Conservation (phyloP, 805 yeast genomes). For the Jamesozyma hellenica region DNA sequence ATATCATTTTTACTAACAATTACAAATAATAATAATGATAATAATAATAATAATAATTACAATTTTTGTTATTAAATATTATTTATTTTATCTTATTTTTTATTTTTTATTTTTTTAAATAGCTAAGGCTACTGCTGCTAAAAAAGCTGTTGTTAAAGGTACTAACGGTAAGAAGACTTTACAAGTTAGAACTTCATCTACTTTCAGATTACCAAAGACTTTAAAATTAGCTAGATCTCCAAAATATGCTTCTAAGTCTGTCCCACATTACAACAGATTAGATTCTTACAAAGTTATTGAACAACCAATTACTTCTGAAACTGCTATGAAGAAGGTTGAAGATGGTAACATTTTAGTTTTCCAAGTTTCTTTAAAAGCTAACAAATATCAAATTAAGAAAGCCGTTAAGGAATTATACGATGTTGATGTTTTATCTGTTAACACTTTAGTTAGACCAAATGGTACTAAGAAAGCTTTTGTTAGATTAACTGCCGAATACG, state of each 20-base stretch:
- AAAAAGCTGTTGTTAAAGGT: constrained; percentile 98
- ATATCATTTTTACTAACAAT: neutral
- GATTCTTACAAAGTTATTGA: constrained; percentile 92
- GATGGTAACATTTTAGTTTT: constrained; percentile 98
- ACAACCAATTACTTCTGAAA: constrained; percentile 94
- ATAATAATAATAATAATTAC: too few relatives aligned
- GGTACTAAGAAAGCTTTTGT: constrained; percentile 99
- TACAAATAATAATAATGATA: too few relatives aligned
- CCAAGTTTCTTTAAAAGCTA: constrained; percentile 94
- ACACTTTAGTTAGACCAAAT: constrained; percentile 97
- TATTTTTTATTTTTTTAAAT: constrained; percentile 9
- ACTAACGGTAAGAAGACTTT: constrained; percentile 79
- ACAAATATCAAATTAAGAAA: constrained; percentile 96
- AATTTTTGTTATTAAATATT: too few relatives aligned
- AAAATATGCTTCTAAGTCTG: constrained; percentile 89
- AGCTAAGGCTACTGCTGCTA: constrained; percentile 90
- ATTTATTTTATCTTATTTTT: too few relatives aligned
- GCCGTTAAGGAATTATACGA: constrained; percentile 98
- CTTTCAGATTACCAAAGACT: constrained; percentile 97
- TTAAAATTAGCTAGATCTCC: constrained; percentile 89
- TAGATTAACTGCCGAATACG: constrained; percentile 97
- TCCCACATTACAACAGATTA: constrained; percentile 94
- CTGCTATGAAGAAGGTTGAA: constrained; percentile 99
- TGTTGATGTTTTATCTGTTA: constrained; percentile 86
- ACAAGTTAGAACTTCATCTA: constrained; percentile 89